Base-by-base conservation (phyloP, 495 filamentous ascomycete genomes). In the Gamarada debralockiae region DNA sequence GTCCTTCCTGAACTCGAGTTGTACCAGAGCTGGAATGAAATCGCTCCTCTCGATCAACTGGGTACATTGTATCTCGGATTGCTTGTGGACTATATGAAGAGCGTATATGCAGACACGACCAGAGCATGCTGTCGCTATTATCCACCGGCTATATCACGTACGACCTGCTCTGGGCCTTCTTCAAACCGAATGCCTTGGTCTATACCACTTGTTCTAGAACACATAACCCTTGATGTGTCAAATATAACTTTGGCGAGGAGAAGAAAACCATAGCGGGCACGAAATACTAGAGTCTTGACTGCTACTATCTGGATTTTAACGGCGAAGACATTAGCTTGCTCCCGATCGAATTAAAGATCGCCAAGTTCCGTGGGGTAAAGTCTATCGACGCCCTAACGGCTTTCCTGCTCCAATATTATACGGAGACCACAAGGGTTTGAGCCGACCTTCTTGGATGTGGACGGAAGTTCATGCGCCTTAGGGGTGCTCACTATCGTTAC, bases 111-210 rank as follows among this genome's bases (percentile, higher is more conserved):
- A 22, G 49, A 63, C 13, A 69, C 63, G 47, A 63, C 48, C 12
- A 2, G 52, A 72, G 45, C 62, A 59, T 40, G 60, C 77, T 10
- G 14, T 20, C n/a, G 24, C 69, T 78, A 20, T 55, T 76, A 12
- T 45, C 62, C 36, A 51, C 65, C 53, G 54, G 66, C 20, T 59
- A 77, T 50, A 76, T 75, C 39, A 71, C 72, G 6, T 76, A 70
- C 52, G 69, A 74, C 21, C 63, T 76, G 31, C 67, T 76, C 20
- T 74, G 70, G 72, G 66, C 70, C 18, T 53, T 75, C 15, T 74
- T 75, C 50, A 66, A 69, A 24, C 69, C 70, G 37, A 71, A 71
- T 42, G 57, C 56, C 1, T 44, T 65, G 25, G 56, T 73, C 3
- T 74, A 69, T 54, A 76, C 71, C 29, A 73, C 57, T 18, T 75